Evolutionary conservation across 345 rosid species (phyloP).

Genomic region (Erysimum cheiranthoides): DNA sequence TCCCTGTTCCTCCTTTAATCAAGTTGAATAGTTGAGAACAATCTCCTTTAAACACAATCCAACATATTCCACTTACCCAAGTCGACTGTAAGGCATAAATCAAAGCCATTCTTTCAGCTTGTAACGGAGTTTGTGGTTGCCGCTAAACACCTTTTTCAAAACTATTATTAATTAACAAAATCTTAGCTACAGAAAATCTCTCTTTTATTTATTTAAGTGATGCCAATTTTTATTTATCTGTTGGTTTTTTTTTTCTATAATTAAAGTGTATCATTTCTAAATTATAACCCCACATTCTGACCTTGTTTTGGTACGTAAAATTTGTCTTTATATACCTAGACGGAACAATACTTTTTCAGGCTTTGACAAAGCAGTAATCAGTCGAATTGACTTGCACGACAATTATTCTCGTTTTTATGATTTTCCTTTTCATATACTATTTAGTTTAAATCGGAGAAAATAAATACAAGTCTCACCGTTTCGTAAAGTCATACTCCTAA

Average conservation of each 20-base stretch:
- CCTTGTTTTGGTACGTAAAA: neutral
- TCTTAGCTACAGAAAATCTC: neutral
- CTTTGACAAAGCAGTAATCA: constrained; percentile 22
- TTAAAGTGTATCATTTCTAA: constrained; percentile 16
- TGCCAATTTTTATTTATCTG: neutral
- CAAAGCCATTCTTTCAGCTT: neutral
- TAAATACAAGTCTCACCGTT: constrained; percentile 16
- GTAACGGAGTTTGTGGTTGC: neutral
- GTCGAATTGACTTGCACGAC: constrained; percentile 32
- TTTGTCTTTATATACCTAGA: constrained; percentile 7
- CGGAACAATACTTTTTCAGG: neutral
- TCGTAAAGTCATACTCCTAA: constrained; percentile 21
- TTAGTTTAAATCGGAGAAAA: constrained; percentile 8
- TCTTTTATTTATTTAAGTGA: neutral
- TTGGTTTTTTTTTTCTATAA: neutral
- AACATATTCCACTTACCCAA: neutral
- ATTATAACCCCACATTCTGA: constrained; percentile 19
- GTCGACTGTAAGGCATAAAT: neutral
- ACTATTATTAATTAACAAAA: too few relatives aligned
- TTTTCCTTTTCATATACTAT: constrained; percentile 9
- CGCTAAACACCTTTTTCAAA: neutral
- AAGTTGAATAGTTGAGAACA: neutral
- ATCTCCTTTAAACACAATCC: neutral
- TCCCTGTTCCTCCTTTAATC: too few relatives aligned
- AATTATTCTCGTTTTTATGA: constrained; percentile 34